Percentiles rank a stretch among this genome's conserved stretches.
These are phyloP conservation scores for Capsella bursapastoris DNA, from an alignment of 345 rosid species.

Conservation along the genomic window DNA sequence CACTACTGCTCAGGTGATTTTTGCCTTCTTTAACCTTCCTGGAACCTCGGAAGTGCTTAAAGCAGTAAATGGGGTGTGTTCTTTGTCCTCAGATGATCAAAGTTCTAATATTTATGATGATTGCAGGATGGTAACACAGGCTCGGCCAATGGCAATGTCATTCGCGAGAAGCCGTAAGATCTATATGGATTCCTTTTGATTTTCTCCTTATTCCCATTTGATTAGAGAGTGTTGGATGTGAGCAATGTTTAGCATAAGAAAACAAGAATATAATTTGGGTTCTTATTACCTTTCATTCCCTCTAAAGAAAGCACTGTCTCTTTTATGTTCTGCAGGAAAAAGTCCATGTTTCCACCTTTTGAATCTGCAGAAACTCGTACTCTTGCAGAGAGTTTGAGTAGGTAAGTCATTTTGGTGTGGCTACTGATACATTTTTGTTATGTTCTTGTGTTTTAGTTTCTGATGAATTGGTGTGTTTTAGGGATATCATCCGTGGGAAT, in stretches of 20 bases:
- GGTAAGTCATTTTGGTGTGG: conserved; percentile 51
- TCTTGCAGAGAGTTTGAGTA: conserved; percentile 86
- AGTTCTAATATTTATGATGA: not conserved
- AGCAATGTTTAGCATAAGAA: conserved; percentile 8
- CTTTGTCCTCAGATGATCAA: conserved; percentile 20
- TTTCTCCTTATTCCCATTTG: not conserved
- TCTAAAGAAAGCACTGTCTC: not conserved
- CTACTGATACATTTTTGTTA: not conserved
- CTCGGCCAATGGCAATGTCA: conserved; percentile 54
- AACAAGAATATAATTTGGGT: no score
- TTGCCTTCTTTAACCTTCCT: conserved; percentile 1
- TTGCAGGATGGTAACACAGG: conserved; percentile 57
- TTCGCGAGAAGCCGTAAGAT: conserved; percentile 65
- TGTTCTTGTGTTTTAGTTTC: conserved; percentile 8
- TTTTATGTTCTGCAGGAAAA: conserved; percentile 55
- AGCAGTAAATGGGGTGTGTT: not conserved
- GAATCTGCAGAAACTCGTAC: conserved; percentile 86
- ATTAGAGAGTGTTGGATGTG: conserved; percentile 22
- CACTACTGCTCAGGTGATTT: conserved; percentile 58
- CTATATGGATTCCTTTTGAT: conserved; percentile 1
- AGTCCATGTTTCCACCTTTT: conserved; percentile 82
- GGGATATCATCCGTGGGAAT: conserved; percentile 95
- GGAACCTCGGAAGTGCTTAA: not conserved
- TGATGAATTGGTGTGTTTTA: conserved; percentile 36
- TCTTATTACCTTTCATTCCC: no score